Base-by-base conservation (phyloP, 2,329 filamentous ascomycete genomes). In the Phaeomoniella chlamydospora region DNA sequence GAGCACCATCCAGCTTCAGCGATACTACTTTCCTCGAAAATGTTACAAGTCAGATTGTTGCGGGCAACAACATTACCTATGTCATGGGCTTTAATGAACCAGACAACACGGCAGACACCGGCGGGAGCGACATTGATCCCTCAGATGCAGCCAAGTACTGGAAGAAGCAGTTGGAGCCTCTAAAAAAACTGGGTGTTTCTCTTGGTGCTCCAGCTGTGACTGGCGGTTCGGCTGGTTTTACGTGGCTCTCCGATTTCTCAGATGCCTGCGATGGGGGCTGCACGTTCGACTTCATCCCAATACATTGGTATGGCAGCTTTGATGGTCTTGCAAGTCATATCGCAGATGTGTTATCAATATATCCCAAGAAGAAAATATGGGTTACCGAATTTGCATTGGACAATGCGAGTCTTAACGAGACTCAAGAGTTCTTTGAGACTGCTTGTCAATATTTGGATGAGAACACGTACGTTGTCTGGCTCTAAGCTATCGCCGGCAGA, bases 81-180 rank as follows among this genome's bases (percentile, higher is more conserved):
- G 72, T 83, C 2, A 61, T 88, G n/a, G 70, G 64, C 17, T 87
- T 86, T 64, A 88, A 90, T 56, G 83, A 90, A 51, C 83, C 83
- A 0, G 80, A 88, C 49, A 72, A 70, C 12, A 53, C 60, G 2
- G 43, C 48, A 1, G 47, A 50, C 2, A 67, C 61, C 5, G 79
- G 79, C 29, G 82, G 82, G 3, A 78, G 72, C 43, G 61, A 72
- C 43, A 59, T 87, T 15, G 51, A 62, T 2, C 73, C 80, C 0
- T 51, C 60, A 5, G 52, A 58, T 1, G 83, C 82, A 0, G 83
- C 82, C 2, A 53, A 66, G 36, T 67, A 74, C 4, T 90, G 81
- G 80, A 73, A 78, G 18, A 62, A 65, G 29, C 74, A 85, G 48
- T 73, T 90, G 38, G 70, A 80, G 44, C 82, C 83, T 0, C 60